phyloP scores from a whole-genome alignment of 371 early-diverging fungal species.

The Smittium mucronatum region DNA sequence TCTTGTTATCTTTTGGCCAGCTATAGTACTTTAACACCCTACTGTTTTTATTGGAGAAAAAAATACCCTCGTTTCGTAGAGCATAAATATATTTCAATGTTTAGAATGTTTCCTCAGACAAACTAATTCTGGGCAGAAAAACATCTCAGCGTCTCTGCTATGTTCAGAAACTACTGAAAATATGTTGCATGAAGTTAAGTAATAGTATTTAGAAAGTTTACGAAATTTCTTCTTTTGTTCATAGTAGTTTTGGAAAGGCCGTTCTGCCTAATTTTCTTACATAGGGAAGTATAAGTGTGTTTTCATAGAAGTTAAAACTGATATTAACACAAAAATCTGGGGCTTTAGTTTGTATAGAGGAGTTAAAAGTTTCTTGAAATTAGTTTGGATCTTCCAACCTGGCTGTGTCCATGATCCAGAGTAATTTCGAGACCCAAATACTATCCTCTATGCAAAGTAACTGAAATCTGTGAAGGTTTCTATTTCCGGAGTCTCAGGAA shows the following conservation, averaged over 20 bases:
- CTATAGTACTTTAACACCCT: neutral
- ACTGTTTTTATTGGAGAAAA: neutral
- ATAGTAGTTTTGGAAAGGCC: neutral
- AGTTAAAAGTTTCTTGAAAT: neutral
- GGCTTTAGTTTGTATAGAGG: neutral
- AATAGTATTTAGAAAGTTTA: neutral
- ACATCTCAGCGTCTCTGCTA: neutral
- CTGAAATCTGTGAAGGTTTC: neutral
- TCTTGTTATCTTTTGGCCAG: neutral
- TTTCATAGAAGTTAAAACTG: neutral
- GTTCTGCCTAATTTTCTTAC: neutral
- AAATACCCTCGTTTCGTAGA: neutral
- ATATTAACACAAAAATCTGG: neutral
- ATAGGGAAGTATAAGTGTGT: neutral
- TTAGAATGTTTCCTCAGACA: neutral
- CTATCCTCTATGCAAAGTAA: neutral
- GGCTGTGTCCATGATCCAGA: neutral
- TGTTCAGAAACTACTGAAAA: neutral
- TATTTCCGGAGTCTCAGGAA: neutral
- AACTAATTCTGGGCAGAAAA: neutral
- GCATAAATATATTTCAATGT: neutral
- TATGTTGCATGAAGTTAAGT: neutral
- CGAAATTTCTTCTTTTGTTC: neutral
- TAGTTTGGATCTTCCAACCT: neutral
- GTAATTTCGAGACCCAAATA: neutral